A percentile compares a stretch with the other conserved stretches of the same genome.
These are phyloP conservation scores for Ustilago xerochloae DNA, from an alignment of 1,284 basidiomycete genomes.

Conservation along the genomic window DNA sequence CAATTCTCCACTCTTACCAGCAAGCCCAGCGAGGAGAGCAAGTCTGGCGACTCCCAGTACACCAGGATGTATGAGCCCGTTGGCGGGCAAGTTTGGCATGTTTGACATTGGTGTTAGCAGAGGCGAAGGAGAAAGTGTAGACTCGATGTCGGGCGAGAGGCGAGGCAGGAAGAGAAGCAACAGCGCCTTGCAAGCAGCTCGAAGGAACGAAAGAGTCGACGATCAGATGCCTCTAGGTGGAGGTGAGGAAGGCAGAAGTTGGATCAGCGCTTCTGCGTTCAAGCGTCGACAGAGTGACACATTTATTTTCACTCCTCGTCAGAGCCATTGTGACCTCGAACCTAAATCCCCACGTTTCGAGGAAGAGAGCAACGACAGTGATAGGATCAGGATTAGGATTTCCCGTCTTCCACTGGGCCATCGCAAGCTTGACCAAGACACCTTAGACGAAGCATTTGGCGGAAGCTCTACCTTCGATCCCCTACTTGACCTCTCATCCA, in stretches of 20 bases:
- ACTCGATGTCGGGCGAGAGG: constrained; percentile 5
- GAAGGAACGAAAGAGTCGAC: constrained; percentile 5
- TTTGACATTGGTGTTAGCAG: background rate
- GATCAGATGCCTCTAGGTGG: background rate
- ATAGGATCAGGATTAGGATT: constrained; percentile 22
- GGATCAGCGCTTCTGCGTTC: constrained; percentile 4
- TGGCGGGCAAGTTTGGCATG: background rate
- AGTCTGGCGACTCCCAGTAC: background rate
- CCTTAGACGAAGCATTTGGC: constrained; percentile 26
- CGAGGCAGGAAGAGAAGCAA: constrained; percentile 25
- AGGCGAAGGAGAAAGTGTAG: background rate
- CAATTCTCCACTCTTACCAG: constrained; percentile 7
- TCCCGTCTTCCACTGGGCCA: constrained; percentile 17
- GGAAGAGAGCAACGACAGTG: background rate
- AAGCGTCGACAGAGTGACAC: constrained; percentile 21
- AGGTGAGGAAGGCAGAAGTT: background rate
- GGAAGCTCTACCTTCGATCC: background rate
- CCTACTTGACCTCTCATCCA: constrained; percentile 3
- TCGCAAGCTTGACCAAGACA: constrained; percentile 2
- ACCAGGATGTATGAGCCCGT: constrained; percentile 1
- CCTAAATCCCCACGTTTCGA: background rate
- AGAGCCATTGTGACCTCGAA: background rate
- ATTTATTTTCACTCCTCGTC: background rate
- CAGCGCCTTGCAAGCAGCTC: background rate
- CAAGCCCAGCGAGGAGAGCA: constrained; percentile 9